A percentile compares a stretch with the other conserved stretches of the same genome.
These are phyloP conservation scores for Saxispiralis lemnorum DNA, from an alignment of 495 filamentous ascomycete species.

Conservation along the genomic window DNA sequence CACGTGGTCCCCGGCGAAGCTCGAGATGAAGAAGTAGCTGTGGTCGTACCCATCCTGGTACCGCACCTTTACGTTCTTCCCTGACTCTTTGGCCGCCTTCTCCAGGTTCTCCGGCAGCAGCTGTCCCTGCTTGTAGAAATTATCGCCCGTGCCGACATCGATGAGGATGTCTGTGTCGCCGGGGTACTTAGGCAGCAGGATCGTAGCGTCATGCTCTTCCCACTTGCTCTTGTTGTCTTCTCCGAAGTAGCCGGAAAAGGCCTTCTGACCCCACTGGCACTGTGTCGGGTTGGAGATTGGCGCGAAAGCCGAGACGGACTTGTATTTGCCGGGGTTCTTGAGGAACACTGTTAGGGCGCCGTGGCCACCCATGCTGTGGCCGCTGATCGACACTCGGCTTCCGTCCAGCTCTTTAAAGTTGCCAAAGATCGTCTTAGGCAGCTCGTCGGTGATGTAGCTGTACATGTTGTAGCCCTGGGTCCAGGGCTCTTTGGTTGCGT, in stretches of 20 bases:
- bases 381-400: constrained; percentile 57
- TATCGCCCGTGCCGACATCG: constrained; percentile 83
- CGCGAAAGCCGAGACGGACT: constrained; percentile 73
- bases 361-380: constrained; percentile 93
- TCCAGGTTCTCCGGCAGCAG: constrained; percentile 86
- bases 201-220: constrained; percentile 83
- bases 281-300: constrained; percentile 76
- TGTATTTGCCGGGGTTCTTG: constrained; percentile 76
- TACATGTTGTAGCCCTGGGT: constrained; percentile 74
- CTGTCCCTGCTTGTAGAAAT: constrained; percentile 88
- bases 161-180: constrained; percentile 57
- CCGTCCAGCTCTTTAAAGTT: constrained; percentile 46
- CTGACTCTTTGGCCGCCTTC: constrained; percentile 54
- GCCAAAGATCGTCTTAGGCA: constrained; percentile 56
- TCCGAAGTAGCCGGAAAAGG: constrained; percentile 77
- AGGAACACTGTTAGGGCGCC: constrained; percentile 85
- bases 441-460: constrained; percentile 66
- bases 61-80: constrained; percentile 50
- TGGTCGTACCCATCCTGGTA: constrained; percentile 92
- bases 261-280: constrained; percentile 91
- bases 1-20: constrained; percentile 78
- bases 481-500: constrained; percentile 66
- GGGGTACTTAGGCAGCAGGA: constrained; percentile 61
- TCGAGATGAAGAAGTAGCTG: constrained; percentile 85
- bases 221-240: constrained; percentile 52